Percentiles rank a stretch among this genome's conserved stretches.
Evolutionary conservation across 805 yeast species (phyloP).

Genomic region (Candida nemodendra): DNA sequence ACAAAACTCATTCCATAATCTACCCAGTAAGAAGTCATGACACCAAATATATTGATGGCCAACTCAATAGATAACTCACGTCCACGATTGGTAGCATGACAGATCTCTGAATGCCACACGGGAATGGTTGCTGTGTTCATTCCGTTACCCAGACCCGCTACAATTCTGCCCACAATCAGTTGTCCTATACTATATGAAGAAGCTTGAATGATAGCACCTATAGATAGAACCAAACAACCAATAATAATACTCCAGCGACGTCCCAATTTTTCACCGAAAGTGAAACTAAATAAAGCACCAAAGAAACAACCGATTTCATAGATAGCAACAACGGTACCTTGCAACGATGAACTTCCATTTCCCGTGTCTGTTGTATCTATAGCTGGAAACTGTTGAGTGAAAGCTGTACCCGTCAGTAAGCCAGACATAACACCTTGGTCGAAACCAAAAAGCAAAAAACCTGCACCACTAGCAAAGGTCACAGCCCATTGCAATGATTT

Average conservation of each 20-base stretch:
- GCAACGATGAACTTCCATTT: constrained; percentile 28
- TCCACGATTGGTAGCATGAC: constrained; percentile 64
- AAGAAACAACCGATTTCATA: constrained; percentile 49
- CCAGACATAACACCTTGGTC: constrained; percentile 74
- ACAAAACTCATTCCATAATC: constrained; percentile 59
- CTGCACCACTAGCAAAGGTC: constrained; percentile 45
- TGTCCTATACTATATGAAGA: constrained; percentile 45
- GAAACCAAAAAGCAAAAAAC: constrained; percentile 52
- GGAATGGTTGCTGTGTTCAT: constrained; percentile 71
- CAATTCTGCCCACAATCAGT: constrained; percentile 58
- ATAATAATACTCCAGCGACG: constrained; percentile 52
- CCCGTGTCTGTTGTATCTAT: constrained; percentile 20
- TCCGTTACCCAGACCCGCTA: constrained; percentile 73
- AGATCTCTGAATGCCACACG: constrained; percentile 68
- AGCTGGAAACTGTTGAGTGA: constrained; percentile 57
- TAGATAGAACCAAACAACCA: constrained; percentile 55
- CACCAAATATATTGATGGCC: constrained; percentile 69
- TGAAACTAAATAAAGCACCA: constrained; percentile 41
- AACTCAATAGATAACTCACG: constrained; percentile 58
- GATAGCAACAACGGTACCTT: constrained; percentile 48
- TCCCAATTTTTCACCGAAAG: constrained; percentile 52
- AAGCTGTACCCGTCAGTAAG: constrained; percentile 52
- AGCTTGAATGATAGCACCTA: constrained; percentile 59
- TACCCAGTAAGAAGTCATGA: constrained; percentile 60
- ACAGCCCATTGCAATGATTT: constrained; percentile 17